Evolutionary conservation across 1,284 basidiomycete genomes (phyloP).

Genomic region (Ceratorhiza oryzae-sativae): DNA sequence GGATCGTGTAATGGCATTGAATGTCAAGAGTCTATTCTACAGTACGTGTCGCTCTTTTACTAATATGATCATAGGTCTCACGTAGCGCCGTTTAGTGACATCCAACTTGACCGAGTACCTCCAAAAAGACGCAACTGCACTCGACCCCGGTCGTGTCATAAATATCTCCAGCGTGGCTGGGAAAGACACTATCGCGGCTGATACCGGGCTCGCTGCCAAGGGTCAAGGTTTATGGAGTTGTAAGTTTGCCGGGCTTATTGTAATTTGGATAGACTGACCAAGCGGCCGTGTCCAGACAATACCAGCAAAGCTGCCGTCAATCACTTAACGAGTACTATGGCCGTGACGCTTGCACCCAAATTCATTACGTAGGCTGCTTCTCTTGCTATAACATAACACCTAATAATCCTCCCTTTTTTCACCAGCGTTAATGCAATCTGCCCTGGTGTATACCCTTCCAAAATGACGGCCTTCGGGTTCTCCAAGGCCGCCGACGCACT

Average conservation of each 20-base stretch:
- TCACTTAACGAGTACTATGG: slow-evolving; percentile 79
- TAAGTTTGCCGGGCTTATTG: slow-evolving; percentile 53
- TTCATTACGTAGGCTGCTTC: slow-evolving; percentile 67
- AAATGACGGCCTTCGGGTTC: slow-evolving; percentile 85
- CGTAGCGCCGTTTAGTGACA: slow-evolving; percentile 45
- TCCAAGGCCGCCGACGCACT: slow-evolving; percentile 61
- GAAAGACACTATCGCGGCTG: slow-evolving; percentile 61
- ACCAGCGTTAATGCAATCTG: slow-evolving; percentile 83
- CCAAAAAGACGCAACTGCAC: slow-evolving; percentile 67
- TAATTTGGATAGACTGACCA: background rate
- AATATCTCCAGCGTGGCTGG: slow-evolving; percentile 82
- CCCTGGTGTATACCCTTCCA: slow-evolving; percentile 83
- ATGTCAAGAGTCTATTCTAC: slow-evolving; percentile 84
- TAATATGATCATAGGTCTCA: background rate
- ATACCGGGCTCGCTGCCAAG: slow-evolving; percentile 56
- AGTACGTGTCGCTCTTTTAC: slow-evolving; percentile 51
- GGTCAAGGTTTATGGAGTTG: slow-evolving; percentile 83
- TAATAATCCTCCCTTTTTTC: no score
- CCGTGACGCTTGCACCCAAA: slow-evolving; percentile 67
- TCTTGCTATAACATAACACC: background rate
- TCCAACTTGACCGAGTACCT: slow-evolving; percentile 67
- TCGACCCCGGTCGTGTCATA: slow-evolving; percentile 77
- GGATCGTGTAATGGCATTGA: slow-evolving; percentile 81
- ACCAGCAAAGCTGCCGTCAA: slow-evolving; percentile 78
- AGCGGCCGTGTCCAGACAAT: slow-evolving; percentile 59